Evolutionary conservation across 2,329 filamentous ascomycete species (phyloP), one percentile per base, ranked within the genome.

Genomic region (Fusarium aywerte): DNA sequence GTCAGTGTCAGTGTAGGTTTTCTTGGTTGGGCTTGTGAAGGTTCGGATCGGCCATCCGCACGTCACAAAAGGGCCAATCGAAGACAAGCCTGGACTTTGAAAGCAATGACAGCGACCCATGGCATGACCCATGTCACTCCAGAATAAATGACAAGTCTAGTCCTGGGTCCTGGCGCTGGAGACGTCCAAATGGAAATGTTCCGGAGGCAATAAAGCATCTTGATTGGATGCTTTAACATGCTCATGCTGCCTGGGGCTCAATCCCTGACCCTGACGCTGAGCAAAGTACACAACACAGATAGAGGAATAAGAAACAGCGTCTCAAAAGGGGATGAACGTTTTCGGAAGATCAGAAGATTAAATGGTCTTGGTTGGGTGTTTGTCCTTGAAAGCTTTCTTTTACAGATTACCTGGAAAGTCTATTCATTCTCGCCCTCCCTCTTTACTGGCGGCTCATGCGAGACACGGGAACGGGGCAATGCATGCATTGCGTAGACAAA

Each of bases 391-490:
- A 51, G 42, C 62, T 45, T 44, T 64, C 54, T 42, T 64, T 57
- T 42, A 31, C 9, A 35, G 12, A 20, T n/a, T 15, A 18, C 21
- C 12, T n/a, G 21, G n/a, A 33, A 48, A 48, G 21, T 25, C 43
- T 33, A 20, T 36, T 40, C 18, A 16, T 32, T 51, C 36, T 21
- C 25, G 29, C 39, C 16, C 27, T 61, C 29, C 25, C 11, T 36
- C 31, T 23, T n/a, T 7, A 21, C n/a, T 29, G n/a, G 69, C 61
- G 61, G 69, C 65, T 72, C 54, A 69, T 63, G 51, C 60, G 50
- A 69, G 69, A 70, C 60, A 67, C 53, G 58, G 36, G 44, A 47
- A 39, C 36, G 33, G 45, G 55, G 56, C 16, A 45, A 45, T 56
- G 29, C 40, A 56, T 47, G 50, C 25, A 57, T 43, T 57, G 25